phyloP scores from a whole-genome alignment of 208 protist genomes.

The Angomonas deanei region DNA sequence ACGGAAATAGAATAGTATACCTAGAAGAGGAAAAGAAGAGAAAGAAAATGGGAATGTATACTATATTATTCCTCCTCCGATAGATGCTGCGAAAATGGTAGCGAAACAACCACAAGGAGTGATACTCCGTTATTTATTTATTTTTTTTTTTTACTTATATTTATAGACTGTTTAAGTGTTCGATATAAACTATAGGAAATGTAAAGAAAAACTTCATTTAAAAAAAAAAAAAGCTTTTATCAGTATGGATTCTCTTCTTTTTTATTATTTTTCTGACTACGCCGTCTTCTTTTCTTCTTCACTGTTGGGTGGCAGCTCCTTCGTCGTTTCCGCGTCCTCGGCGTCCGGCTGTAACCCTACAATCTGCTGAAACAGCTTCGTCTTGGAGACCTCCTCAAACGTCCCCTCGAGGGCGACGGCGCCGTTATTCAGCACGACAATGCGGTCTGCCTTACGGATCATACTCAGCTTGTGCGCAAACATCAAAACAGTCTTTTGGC shows the following conservation, averaged over 20 bases:
- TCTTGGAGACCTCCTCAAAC: constrained; percentile 56
- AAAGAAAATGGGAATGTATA: no score
- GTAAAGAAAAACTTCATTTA: not conserved
- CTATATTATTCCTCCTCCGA: no score
- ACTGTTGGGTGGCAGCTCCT: not conserved
- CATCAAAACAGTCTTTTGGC: constrained; percentile 72
- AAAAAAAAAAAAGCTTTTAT: not conserved
- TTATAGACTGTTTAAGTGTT: not conserved
- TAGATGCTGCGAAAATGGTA: no score
- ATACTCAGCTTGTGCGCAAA: constrained; percentile 87
- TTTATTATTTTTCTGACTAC: not conserved
- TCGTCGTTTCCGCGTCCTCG: not conserved
- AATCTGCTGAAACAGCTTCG: constrained; percentile 59
- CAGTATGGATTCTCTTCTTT: not conserved
- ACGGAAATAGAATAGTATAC: no score
- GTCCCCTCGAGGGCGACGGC: constrained; percentile 59
- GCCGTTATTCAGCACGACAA: constrained; percentile 84
- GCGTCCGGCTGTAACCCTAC: constrained; percentile 29
- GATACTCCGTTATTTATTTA: not conserved
- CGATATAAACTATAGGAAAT: constrained; percentile 4
- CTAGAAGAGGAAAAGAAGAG: constrained; percentile 1
- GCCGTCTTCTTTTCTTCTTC: not conserved
- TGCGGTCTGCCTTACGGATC: constrained; percentile 83
- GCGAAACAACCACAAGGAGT: no score
- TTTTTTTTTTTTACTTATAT: not conserved